Evolutionary conservation across 441 rosid species (phyloP).

Genomic region (Pelargonium fulgidum): DNA sequence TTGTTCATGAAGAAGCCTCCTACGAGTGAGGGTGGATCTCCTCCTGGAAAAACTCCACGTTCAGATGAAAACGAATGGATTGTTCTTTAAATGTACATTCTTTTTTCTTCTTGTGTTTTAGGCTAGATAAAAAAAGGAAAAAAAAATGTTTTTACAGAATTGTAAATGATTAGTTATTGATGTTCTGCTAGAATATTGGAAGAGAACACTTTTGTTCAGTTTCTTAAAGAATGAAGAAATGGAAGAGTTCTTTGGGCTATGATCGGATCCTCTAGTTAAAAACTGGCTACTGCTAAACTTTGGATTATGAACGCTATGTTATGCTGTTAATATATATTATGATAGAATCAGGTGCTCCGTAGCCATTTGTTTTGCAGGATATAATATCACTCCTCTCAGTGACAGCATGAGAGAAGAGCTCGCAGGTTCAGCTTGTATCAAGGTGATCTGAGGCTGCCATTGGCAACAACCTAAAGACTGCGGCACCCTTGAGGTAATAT

Average conservation of each 20-base stretch:
- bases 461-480: no score
- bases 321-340: no score
- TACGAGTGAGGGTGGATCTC: slow-evolving; percentile 30
- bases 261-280: no score
- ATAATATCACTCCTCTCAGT: no score
- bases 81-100: slow-evolving; percentile 24
- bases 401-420: no score
- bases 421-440: no score
- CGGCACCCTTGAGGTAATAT: no score
- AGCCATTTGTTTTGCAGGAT: no score
- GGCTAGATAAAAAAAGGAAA: background rate
- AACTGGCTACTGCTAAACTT: no score
- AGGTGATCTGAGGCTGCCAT: no score
- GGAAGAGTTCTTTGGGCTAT: background rate
- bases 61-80: slow-evolving; percentile 44
- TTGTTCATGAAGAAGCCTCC: slow-evolving; percentile 54
- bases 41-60: slow-evolving; percentile 10
- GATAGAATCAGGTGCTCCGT: no score
- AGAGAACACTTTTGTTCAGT: background rate
- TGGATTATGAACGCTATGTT: no score
- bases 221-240: background rate
- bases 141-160: slow-evolving; percentile 26
- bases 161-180: slow-evolving; percentile 37
- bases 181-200: background rate
- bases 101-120: slow-evolving; percentile 4